phyloP scores from a whole-genome alignment of 352 stramenopile species.

The Phytophthora capsici region DNA sequence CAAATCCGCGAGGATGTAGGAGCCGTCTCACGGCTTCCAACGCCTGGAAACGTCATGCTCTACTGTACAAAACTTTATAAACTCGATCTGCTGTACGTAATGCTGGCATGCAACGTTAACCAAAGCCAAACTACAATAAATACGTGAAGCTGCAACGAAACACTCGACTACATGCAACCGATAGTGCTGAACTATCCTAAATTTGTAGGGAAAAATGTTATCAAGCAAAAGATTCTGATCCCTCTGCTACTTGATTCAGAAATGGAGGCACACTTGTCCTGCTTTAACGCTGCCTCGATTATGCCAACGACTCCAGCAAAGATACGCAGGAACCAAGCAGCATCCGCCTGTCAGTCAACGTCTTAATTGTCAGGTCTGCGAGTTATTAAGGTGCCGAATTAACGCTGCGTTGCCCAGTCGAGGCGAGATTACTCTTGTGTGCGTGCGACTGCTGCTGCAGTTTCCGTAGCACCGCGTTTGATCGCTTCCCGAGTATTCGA shows the following conservation, averaged over 20 bases:
- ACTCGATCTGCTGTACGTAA: background rate
- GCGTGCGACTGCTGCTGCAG: constrained; percentile 13
- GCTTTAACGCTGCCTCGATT: background rate
- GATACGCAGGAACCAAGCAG: constrained; percentile 18
- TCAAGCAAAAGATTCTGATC: too few species aligned
- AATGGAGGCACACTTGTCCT: background rate
- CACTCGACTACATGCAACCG: too few species aligned
- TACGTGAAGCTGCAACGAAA: too few species aligned
- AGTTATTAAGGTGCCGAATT: constrained; percentile 15
- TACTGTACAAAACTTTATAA: background rate
- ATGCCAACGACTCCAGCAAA: constrained; percentile 7
- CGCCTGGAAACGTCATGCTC: background rate
- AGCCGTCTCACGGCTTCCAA: constrained; percentile 18
- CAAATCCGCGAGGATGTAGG: constrained; percentile 2
- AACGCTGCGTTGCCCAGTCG: constrained; percentile 10
- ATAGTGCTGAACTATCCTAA: background rate
- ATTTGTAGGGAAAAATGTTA: background rate
- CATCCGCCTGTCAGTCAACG: background rate
- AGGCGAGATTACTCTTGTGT: background rate
- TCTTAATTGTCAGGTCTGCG: background rate
- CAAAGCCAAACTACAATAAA: background rate
- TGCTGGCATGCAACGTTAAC: background rate
- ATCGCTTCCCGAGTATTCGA: constrained; percentile 25
- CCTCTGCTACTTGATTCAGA: background rate
- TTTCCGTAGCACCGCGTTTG: constrained; percentile 19